Conservation (phyloP, 2,329 filamentous ascomycete species). For the Nigrospora osmanthi region DNA sequence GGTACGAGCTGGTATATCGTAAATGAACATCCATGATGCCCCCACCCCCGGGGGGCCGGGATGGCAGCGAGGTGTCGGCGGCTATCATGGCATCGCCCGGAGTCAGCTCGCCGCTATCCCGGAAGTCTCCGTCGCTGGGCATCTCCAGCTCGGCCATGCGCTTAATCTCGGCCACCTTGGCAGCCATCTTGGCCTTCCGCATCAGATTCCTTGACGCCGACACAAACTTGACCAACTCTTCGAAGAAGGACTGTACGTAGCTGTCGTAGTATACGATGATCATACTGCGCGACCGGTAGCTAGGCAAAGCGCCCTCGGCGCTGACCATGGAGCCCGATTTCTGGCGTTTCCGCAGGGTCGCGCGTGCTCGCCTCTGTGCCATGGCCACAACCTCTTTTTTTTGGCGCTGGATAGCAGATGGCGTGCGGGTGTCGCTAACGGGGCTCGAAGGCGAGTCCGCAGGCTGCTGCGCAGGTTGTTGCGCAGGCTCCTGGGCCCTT, state of each 20-base stretch:
- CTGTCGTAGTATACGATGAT: constrained; percentile 91
- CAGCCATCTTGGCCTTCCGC: constrained; percentile 80
- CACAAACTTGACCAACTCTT: constrained; percentile 74
- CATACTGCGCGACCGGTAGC: constrained; percentile 65
- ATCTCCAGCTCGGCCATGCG: constrained; percentile 52
- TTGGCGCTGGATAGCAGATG: constrained; percentile 28
- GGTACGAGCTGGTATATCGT: constrained; percentile 5
- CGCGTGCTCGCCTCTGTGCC: constrained; percentile 37
- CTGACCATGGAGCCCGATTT: constrained; percentile 45
- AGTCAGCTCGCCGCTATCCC: not conserved
- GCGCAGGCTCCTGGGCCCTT: not conserved
- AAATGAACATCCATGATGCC: constrained; percentile 26
- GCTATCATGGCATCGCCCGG: constrained; percentile 15
- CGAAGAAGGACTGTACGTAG: constrained; percentile 75
- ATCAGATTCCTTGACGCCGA: constrained; percentile 75
- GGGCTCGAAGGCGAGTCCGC: constrained; percentile 19
- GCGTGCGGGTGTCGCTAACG: constrained; percentile 25
- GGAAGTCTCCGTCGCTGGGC: constrained; percentile 34
- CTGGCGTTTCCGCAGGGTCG: constrained; percentile 40
- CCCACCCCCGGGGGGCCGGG: constrained; percentile 7
- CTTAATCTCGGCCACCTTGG: constrained; percentile 61
- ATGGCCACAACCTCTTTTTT: constrained; percentile 36
- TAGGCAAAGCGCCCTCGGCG: constrained; percentile 35
- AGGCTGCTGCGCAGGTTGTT: constrained; percentile 5
- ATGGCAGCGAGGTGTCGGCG: constrained; percentile 7